phyloP scores from a whole-genome alignment of 2,329 filamentous ascomycete genomes.

The Xylaria arbuscula region DNA sequence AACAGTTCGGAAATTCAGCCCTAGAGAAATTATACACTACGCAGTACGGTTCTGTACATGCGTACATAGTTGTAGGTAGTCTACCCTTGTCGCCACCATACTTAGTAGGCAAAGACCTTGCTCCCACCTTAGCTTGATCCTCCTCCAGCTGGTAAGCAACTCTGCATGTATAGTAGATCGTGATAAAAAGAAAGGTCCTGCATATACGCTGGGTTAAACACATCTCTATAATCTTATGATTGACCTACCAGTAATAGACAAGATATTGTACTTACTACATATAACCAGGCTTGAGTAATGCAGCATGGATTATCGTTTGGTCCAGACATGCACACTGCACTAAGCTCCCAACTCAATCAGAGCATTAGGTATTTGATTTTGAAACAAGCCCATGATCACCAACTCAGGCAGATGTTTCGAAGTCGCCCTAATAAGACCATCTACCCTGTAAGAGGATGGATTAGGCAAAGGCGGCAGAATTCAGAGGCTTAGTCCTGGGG shows the following conservation, averaged over 20 bases:
- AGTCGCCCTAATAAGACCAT: background rate
- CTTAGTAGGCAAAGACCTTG: background rate
- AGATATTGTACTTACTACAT: too few species aligned
- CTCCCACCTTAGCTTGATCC: background rate
- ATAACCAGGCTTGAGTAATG: too few species aligned
- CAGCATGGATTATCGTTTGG: too few species aligned
- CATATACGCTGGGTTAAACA: background rate
- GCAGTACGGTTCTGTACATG: too few species aligned
- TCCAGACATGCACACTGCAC: too few species aligned
- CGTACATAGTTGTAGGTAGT: too few species aligned
- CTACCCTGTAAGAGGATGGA: slow-evolving; percentile 10
- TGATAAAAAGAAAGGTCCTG: background rate
- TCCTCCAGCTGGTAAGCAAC: background rate
- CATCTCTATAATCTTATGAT: background rate
- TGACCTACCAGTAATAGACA: background rate
- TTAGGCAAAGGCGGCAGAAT: background rate
- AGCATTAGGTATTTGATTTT: background rate
- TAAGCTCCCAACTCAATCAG: too few species aligned
- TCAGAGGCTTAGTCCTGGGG: too few species aligned
- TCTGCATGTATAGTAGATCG: background rate
- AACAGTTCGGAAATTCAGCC: too few species aligned
- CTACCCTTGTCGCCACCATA: background rate
- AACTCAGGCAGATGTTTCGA: background rate
- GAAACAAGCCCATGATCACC: background rate
- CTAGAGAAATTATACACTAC: too few species aligned